Evolutionary conservation across 139 green algal species (phyloP), one percentile per base, ranked within the genome.

Genomic region (Bryopsis sp.): DNA sequence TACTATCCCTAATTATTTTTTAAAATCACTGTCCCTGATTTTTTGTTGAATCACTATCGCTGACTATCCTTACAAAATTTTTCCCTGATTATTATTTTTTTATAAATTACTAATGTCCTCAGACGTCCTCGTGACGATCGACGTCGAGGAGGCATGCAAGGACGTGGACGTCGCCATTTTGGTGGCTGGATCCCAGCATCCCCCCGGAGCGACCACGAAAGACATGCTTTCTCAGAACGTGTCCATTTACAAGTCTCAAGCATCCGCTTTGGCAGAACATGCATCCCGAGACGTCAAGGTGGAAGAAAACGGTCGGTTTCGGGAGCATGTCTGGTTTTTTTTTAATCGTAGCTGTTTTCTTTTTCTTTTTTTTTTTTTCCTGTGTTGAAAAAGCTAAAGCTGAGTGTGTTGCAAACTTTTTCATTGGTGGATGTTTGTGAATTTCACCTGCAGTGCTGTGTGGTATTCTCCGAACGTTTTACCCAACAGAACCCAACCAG

Each of bases 141-240:
- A 96, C 71, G 62, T 81, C 3, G 80, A 88, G 31, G 85, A 84
- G 60, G 92, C 93, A 0, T 92, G 75, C 71, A 90, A 88, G 71
- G 92, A 68, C 34, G 88, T 97, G 24, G 87, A 97, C 48, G 66
- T 96, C 2, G 93, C 93, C 6, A 74, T 97, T 35, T 92, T 98
- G 87, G 88, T 98, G 39, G 92, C 91, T 8, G 80, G 80, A 47
- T 85, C 78, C 63, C 80, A 79, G 5, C 76, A 77, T 57, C 90
- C 92, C 77, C 83, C 79, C 5, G 92, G 92, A 67, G 95, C 96
- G 91, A 91, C 97, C 81, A 82, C 92, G 64, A 97, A 96, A 72
- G 90, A 96, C 31, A 65, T 65, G 4, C 39, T 65, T 46, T 31
- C 39, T 6, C 39, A 39, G 31, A 65, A 65, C 58, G 58, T 65